Percentiles rank a stretch among this genome's conserved stretches.
Conservation (phyloP, 768 basidiomycete species). For the Trametes cinnabarina region DNA sequence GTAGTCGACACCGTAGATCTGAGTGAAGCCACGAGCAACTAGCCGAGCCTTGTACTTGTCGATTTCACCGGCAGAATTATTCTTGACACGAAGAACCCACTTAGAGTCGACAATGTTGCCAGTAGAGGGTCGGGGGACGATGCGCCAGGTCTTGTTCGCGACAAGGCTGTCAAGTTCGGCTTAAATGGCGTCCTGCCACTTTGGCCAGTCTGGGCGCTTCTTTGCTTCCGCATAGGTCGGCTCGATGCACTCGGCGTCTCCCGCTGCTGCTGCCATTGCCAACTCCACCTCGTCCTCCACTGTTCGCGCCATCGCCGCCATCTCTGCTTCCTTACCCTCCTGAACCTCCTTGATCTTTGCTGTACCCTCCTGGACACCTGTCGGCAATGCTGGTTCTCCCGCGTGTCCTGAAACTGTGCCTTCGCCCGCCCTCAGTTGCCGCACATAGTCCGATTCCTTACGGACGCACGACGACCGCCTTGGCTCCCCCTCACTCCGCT, state of each 20-base stretch:
- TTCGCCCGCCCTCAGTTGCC: no score
- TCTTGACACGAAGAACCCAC: constrained; percentile 33
- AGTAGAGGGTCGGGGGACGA: constrained; percentile 3
- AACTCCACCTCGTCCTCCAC: constrained; percentile 1
- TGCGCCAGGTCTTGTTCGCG: constrained; percentile 11
- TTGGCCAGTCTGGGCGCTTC: no score
- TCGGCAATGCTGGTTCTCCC: constrained; percentile 1
- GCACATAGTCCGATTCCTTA: no score
- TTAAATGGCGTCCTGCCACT: constrained; percentile 11
- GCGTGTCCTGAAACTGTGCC: neutral
- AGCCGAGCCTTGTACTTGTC: no score
- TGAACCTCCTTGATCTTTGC: constrained; percentile 3
- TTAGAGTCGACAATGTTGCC: constrained; percentile 29
- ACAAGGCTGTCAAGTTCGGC: constrained; percentile 13
- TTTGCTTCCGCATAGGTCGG: constrained; percentile 9
- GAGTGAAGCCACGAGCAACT: no score
- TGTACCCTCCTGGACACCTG: constrained; percentile 3
- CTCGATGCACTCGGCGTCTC: constrained; percentile 5
- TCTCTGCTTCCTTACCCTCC: neutral
- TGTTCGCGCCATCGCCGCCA: neutral
- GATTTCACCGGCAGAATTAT: no score
- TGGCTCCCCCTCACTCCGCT: no score
- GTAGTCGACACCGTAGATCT: no score
- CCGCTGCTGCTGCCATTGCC: constrained; percentile 1
- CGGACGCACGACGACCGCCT: no score